Conservation (phyloP, 202 grass and related monocot species). For the Setaria italica region DNA sequence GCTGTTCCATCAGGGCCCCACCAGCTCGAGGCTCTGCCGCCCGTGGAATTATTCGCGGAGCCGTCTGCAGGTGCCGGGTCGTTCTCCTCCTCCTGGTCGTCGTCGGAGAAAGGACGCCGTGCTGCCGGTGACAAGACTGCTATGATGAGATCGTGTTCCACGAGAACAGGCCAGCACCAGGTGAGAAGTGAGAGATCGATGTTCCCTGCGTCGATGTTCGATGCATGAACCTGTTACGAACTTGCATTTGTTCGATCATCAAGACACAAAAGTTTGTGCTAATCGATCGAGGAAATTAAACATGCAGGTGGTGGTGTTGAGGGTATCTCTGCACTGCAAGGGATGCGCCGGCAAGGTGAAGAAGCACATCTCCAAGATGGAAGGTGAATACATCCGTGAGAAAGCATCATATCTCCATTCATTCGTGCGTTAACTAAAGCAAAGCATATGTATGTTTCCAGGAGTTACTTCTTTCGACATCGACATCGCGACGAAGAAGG, state of each 20-base stretch:
- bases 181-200: neutral
- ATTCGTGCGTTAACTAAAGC: neutral
- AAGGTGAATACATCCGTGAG: conserved; percentile 36
- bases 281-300: neutral
- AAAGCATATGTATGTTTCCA: neutral
- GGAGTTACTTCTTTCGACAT: conserved; percentile 79
- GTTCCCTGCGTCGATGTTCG: no score
- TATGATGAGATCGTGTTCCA: conserved; percentile 50
- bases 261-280: neutral
- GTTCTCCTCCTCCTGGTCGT: neutral
- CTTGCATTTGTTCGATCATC: neutral
- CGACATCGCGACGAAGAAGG: conserved; percentile 77
- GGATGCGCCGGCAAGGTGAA: conserved; percentile 74
- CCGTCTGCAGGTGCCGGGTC: neutral
- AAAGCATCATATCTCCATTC: no score
- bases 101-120: conserved; percentile 13
- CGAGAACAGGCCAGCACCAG: conserved; percentile 35
- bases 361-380: conserved; percentile 84
- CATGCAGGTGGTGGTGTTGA: conserved; percentile 56
- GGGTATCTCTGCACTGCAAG: conserved; percentile 82
- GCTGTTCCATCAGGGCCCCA: neutral
- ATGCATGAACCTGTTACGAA: neutral
- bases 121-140: conserved; percentile 16
- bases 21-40: neutral
- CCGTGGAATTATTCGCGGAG: neutral